Base-by-base conservation (phyloP, 23 red algal genomes). In the Gracilaria caudata region DNA sequence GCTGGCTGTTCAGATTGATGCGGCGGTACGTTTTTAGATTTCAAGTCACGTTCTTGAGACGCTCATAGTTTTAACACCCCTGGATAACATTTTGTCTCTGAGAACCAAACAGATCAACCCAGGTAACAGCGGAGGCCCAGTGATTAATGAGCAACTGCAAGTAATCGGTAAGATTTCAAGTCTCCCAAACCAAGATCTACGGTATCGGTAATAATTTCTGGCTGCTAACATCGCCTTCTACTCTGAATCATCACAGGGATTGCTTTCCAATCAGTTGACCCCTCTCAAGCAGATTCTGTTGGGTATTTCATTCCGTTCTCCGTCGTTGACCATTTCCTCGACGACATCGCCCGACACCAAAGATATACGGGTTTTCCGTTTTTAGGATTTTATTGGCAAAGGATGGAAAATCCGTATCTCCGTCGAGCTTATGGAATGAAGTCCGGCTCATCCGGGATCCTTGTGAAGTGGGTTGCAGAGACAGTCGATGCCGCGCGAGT, bases 321-420 rank as follows among this genome's bases (percentile, higher is more conserved):
- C 45, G 86, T 98, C 1, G 93, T 98, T 37, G 34, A 95, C 29
- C 92, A 98, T 82, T 98, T 98, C 90, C 83, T 98, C 9, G 83
- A 92, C 37, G 96, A 98, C 41, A 82, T 94, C 39, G 73, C 64
- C 16, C 43, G 73, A 34, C 82, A 98, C 78, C 64, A 89, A 41
- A 64, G 72, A 57, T 95, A 98, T 78, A 98, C 92, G 21, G 93
- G 96, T 30, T 98, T 98, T 47, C 93, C 91, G 25, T 91, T 84
- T 35, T 68, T 68, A 54, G 95, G 95, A 10, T 92, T 98, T 75
- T 77, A 85, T 34, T 94, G 88, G 81, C 92, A 94, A 61, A 76
- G 51, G 49, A 58, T 98, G 82, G 96, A 98, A 72, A 98, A 98
- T 23, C 35, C 43, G 29, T 68, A 83, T 65, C 49, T 98, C 24